These are phyloP conservation scores for Jaapia argillacea DNA, from an alignment of 768 basidiomycete genomes.

Conservation along the genomic window DNA sequence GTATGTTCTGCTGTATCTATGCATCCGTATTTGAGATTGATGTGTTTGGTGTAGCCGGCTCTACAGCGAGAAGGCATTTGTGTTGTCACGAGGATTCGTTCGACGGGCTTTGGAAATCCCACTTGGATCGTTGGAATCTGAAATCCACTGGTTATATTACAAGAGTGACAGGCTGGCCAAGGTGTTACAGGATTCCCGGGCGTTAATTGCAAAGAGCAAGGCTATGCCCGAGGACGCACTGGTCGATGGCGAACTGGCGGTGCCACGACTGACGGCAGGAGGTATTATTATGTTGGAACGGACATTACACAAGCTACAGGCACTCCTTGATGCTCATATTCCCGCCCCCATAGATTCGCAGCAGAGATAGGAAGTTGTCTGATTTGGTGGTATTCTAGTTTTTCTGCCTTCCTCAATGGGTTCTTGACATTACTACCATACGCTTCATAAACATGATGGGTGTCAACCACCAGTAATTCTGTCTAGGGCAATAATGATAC, in stretches of 20 bases:
- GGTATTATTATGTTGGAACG: slow-evolving; percentile 72
- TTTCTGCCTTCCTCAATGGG: neutral
- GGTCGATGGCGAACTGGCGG: slow-evolving; percentile 35
- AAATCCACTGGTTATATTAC: slow-evolving; percentile 69
- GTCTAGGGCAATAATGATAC: too few relatives aligned
- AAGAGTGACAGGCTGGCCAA: slow-evolving; percentile 53
- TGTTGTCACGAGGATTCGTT: slow-evolving; percentile 82
- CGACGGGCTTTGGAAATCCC: slow-evolving; percentile 83
- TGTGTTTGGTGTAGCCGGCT: slow-evolving; percentile 47
- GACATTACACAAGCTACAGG: slow-evolving; percentile 58
- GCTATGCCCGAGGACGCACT: slow-evolving; percentile 15
- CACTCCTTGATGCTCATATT: slow-evolving; percentile 13
- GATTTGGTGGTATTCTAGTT: neutral
- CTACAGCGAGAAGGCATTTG: slow-evolving; percentile 90
- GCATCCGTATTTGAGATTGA: neutral
- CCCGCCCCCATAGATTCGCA: too few relatives aligned
- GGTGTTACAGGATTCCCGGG: slow-evolving; percentile 52
- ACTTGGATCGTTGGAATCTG: slow-evolving; percentile 56
- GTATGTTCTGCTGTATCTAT: slow-evolving; percentile 23
- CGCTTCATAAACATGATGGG: too few relatives aligned
- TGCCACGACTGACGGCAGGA: slow-evolving; percentile 71
- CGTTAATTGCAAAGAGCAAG: slow-evolving; percentile 63
- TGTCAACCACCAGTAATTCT: too few relatives aligned
- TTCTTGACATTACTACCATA: neutral
- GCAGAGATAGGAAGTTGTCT: neutral